Percentiles rank a stretch among this genome's conserved stretches.
Evolutionary conservation across 1,284 basidiomycete genomes (phyloP).

Genomic region (Cutaneotrichosporon sp.): DNA sequence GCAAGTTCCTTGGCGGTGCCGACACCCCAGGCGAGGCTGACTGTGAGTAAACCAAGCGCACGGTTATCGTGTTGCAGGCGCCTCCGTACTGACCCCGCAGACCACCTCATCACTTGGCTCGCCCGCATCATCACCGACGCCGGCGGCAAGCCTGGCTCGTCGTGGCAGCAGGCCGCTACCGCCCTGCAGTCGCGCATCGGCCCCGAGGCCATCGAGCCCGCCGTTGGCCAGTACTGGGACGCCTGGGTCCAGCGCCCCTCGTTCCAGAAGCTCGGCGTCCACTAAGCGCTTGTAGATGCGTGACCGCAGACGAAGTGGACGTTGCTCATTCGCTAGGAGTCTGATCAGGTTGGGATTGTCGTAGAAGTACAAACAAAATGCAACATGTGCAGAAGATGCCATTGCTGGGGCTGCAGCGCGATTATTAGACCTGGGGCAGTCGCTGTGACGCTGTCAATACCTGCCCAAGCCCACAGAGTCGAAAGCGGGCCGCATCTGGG

Average conservation of each 20-base stretch:
- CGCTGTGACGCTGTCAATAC: too few species aligned
- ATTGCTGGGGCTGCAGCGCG: too few species aligned
- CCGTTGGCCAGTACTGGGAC: constrained; percentile 42
- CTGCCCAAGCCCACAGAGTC: too few species aligned
- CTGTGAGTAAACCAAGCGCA: too few species aligned
- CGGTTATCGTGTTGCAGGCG: too few species aligned
- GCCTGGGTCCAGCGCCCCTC: constrained; percentile 1
- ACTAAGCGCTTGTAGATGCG: background rate
- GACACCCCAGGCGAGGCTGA: constrained; percentile 38
- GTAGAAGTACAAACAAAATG: too few species aligned
- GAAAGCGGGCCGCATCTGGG: too few species aligned
- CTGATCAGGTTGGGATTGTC: too few species aligned
- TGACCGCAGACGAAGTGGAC: too few species aligned
- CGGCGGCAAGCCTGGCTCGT: constrained; percentile 30
- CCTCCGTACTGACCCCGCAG: constrained; percentile 14
- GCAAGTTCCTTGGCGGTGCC: constrained; percentile 28
- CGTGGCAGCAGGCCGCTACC: constrained; percentile 25
- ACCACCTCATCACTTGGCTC: constrained; percentile 47
- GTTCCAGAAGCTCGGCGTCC: constrained; percentile 2
- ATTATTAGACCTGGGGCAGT: too few species aligned
- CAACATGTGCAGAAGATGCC: too few species aligned
- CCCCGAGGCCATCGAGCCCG: constrained; percentile 35
- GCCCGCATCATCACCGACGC: constrained; percentile 38
- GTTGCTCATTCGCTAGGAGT: too few species aligned
- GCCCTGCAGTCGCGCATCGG: constrained; percentile 34